These are phyloP conservation scores for Mortierella sp. DNA, from an alignment of 371 early-diverging fungal genomes.

Conservation along the genomic window DNA sequence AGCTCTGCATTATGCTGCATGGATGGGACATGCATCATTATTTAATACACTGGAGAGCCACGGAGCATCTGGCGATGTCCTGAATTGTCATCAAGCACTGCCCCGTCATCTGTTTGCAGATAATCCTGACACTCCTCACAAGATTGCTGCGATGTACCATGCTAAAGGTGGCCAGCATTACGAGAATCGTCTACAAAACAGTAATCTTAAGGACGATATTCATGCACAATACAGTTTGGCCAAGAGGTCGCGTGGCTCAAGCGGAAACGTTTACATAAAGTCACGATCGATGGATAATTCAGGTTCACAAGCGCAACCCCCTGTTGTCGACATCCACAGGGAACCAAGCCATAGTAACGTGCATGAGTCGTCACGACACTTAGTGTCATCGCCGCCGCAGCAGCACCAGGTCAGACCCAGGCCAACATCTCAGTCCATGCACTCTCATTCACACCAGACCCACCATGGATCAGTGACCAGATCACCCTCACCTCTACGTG, in stretches of 20 bases:
- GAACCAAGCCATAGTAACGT: conserved; percentile 2
- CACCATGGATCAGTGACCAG: conserved; percentile 30
- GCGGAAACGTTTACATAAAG: conserved; percentile 40
- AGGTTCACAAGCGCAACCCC: conserved; percentile 9
- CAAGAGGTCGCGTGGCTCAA: conserved; percentile 31
- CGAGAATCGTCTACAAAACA: neutral
- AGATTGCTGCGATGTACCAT: conserved; percentile 42
- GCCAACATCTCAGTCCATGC: conserved; percentile 40
- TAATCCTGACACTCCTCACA: conserved; percentile 11
- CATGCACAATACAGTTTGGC: conserved; percentile 42
- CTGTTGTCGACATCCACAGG: conserved; percentile 18
- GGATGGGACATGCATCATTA: conserved; percentile 31
- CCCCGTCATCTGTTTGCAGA: conserved; percentile 34
- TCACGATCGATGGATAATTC: conserved; percentile 25
- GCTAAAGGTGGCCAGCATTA: conserved; percentile 7
- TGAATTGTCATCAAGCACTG: conserved; percentile 39
- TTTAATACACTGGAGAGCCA: conserved; percentile 31
- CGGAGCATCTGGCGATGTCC: conserved; percentile 26
- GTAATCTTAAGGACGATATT: conserved; percentile 47
- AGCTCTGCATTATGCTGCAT: conserved; percentile 54
- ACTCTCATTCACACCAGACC: conserved; percentile 20
- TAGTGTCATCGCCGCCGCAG: conserved; percentile 32
- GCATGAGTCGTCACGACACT: conserved; percentile 16
- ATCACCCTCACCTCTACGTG: conserved; percentile 55
- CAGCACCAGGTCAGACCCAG: conserved; percentile 20